Percentiles rank a stretch among this genome's conserved stretches.
phyloP scores from a whole-genome alignment of 306 rosid genomes.

The Vigna angularis region DNA sequence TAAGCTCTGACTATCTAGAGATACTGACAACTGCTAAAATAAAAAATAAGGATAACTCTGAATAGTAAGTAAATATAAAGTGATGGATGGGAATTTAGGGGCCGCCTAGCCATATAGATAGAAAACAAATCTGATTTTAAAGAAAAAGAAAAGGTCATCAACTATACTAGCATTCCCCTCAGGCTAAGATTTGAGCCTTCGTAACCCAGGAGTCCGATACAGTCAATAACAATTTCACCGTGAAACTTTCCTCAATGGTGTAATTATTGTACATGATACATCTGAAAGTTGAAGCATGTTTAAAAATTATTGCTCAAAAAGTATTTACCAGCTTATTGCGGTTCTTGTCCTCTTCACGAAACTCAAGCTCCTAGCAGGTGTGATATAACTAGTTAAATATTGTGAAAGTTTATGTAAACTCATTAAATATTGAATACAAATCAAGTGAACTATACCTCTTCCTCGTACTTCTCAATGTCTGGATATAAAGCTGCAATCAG shows the following conservation, averaged over 20 bases:
- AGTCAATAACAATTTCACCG: background rate
- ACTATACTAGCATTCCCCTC: conserved; percentile 4
- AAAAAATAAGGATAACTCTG: background rate
- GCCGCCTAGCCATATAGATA: conserved; percentile 17
- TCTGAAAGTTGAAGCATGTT: conserved; percentile 44
- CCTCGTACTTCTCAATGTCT: conserved; percentile 90
- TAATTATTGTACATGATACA: background rate
- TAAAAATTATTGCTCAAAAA: conserved; percentile 36
- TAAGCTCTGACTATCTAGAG: conserved; percentile 15
- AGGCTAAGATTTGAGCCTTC: conserved; percentile 8
- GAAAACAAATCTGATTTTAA: conserved; percentile 14
- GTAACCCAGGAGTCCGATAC: background rate
- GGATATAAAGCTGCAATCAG: conserved; percentile 85
- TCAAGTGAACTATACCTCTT: conserved; percentile 69
- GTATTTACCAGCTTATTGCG: conserved; percentile 87
- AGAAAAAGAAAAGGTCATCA: background rate
- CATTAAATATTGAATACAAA: conserved; percentile 33
- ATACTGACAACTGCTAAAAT: conserved; percentile 1
- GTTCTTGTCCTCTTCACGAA: conserved; percentile 91
- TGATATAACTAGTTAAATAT: conserved; percentile 35
- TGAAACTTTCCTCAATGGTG: conserved; percentile 8
- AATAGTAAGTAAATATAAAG: conserved; percentile 14
- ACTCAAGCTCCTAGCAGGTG: conserved; percentile 76
- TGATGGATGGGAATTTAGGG: conserved; percentile 32
- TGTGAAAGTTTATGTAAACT: conserved; percentile 27